Base-by-base conservation (phyloP, 1,284 basidiomycete genomes). In the Athelia sp. region DNA sequence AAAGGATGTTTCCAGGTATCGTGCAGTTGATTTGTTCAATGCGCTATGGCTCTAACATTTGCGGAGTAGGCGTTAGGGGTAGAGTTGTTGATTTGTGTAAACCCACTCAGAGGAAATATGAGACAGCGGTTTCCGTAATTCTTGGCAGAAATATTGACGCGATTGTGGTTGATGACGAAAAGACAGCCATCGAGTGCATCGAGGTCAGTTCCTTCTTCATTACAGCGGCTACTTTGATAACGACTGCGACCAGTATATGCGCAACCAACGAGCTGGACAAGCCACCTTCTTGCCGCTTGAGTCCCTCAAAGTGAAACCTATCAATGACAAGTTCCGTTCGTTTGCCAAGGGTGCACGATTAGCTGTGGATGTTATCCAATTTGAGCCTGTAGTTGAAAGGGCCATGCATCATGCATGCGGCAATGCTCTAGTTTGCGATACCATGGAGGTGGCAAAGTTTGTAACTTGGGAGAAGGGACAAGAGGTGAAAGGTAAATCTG, bases 251-350 rank as follows among this genome's bases (percentile, higher is more conserved):
- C 61, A 95, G 87, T 99, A 98, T 66, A 84, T 99, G 78, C 89
- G 93, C 53, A 93, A 90, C 60, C 93, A 98, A 68, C 88, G 95
- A 29, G 84, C 88, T 0, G 96, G 96, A 1, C 92, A 94, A 68
- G 94, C 94, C 6, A 99, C 96, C 0, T 99, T 99, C 71, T 87
- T 99, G 46, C 97, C 97, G 0, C 84, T 99, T 11, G 96, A 99
- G 65, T 95, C 92, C 1, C 95, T 99, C 56, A 90, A 94, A 62
- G 87, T 90, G 45, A 97, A 96, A 65, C 87, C 93, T 1, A 79
- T 95, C 56, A 95, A 96, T 56, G 97, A 99, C 70, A 94, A 93
- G 62, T 91, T 93, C 65, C 86, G 97, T 31, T 89, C 89, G 17
- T 90, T 97, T 59, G 89, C 90, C 8, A 89, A 89, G 56, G 94